phyloP scores from a whole-genome alignment of 129 eudicot species.

The Kitagawia praeruptora region DNA sequence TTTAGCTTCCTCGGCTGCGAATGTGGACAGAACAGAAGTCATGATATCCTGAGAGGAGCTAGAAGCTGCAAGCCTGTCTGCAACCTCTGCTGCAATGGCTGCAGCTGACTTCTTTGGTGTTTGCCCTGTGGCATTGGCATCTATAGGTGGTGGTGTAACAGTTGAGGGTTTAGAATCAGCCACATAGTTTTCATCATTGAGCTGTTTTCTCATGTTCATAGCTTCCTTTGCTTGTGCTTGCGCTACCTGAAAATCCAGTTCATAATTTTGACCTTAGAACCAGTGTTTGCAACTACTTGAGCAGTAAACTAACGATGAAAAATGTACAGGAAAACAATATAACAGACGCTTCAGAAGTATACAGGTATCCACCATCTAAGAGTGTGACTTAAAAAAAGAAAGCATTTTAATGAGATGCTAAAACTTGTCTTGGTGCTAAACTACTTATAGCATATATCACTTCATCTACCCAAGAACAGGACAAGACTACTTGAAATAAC shows the following conservation, averaged over 20 bases:
- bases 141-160: slow-evolving; percentile 20
- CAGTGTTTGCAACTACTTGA: background rate
- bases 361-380: background rate
- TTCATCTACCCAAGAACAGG: background rate
- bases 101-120: slow-evolving; percentile 53
- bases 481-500: background rate
- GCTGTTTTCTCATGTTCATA: slow-evolving; percentile 41
- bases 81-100: slow-evolving; percentile 84
- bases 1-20: slow-evolving; percentile 80
- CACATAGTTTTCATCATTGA: slow-evolving; percentile 54
- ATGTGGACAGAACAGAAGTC: slow-evolving; percentile 79
- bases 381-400: background rate
- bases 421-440: background rate
- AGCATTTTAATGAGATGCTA: background rate
- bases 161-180: slow-evolving; percentile 34
- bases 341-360: background rate
- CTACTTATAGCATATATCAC: background rate
- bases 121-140: slow-evolving; percentile 24
- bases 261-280: background rate
- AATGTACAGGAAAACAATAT: background rate
- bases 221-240: slow-evolving; percentile 70
- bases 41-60: slow-evolving; percentile 83
- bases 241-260: slow-evolving; percentile 62
- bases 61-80: slow-evolving; percentile 82
- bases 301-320: background rate